Evolutionary conservation across 164 flowering plant species (phyloP).

Genomic region (Magnolia sinica): DNA sequence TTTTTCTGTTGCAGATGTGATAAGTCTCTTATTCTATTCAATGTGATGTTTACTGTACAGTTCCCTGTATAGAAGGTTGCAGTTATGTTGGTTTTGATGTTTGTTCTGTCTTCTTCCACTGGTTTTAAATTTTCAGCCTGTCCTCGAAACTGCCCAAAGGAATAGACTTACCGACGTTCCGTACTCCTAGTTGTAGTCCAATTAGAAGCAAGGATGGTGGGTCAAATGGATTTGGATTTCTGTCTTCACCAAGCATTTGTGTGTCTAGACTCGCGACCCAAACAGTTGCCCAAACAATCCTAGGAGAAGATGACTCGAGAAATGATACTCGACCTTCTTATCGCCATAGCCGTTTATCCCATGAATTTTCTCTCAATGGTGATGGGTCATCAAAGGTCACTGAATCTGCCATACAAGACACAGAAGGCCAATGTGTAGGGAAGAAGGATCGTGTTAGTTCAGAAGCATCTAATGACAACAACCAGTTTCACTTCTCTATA

Average conservation of each 20-base stretch:
- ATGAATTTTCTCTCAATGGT: constrained; percentile 24
- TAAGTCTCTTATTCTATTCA: neutral
- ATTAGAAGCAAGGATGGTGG: constrained; percentile 25
- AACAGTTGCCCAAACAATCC: neutral
- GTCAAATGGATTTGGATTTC: constrained; percentile 22
- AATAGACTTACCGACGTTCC: constrained; percentile 34
- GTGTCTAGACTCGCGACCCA: constrained; percentile 38
- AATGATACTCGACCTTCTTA: constrained; percentile 23
- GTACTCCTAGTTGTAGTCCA: constrained; percentile 26
- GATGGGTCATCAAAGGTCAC: constrained; percentile 20
- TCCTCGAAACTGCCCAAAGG: constrained; percentile 47
- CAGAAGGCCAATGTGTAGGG: constrained; percentile 10
- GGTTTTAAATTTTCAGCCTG: constrained; percentile 41
- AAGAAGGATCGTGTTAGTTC: constrained; percentile 19
- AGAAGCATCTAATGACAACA: constrained; percentile 17
- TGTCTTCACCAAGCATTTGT: constrained; percentile 29
- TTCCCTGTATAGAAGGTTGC: neutral
- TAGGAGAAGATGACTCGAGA: constrained; percentile 28
- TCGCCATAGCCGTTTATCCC: constrained; percentile 41
- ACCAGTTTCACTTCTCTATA: constrained; percentile 82
- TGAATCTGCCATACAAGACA: constrained; percentile 21
- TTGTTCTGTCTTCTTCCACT: neutral
- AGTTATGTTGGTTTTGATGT: constrained; percentile 2
- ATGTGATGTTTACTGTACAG: neutral
- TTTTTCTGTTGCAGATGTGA: neutral